Conservation (phyloP, 345 rosid genomes). For the Raphanus sativus region DNA sequence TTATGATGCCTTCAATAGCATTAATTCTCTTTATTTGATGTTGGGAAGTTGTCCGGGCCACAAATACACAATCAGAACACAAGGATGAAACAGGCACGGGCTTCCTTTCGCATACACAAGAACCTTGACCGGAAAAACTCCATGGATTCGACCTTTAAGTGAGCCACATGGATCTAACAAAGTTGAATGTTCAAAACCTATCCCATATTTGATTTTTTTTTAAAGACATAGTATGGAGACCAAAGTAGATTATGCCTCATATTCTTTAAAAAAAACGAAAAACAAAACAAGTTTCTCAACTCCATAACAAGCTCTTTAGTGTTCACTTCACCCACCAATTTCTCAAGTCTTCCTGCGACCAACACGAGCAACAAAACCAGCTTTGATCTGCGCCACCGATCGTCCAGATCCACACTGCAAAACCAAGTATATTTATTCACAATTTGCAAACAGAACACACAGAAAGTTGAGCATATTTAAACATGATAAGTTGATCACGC, state of each 20-base stretch:
- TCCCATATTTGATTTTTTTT: conserved; percentile 7
- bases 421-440: background rate
- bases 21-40: background rate
- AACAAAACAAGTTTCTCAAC: conserved; percentile 17
- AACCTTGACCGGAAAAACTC: background rate
- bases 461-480: background rate
- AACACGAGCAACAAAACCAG: conserved; percentile 97
- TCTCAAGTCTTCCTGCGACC: conserved; percentile 74
- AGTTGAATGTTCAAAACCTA: conserved; percentile 14
- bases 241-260: conserved; percentile 16
- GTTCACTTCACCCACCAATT: conserved; percentile 26
- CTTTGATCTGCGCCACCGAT: conserved; percentile 94
- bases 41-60: background rate
- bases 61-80: background rate
- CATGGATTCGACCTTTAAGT: background rate
- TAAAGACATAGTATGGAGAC: background rate
- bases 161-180: conserved; percentile 13
- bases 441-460: background rate
- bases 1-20: background rate
- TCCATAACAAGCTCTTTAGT: conserved; percentile 19
- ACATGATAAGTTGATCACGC: background rate
- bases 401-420: conserved; percentile 94
- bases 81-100: background rate
- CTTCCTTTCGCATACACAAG: background rate
- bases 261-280: background rate